phyloP scores from a whole-genome alignment of 2,329 filamentous ascomycete species.

The Blastomyces silverae region DNA sequence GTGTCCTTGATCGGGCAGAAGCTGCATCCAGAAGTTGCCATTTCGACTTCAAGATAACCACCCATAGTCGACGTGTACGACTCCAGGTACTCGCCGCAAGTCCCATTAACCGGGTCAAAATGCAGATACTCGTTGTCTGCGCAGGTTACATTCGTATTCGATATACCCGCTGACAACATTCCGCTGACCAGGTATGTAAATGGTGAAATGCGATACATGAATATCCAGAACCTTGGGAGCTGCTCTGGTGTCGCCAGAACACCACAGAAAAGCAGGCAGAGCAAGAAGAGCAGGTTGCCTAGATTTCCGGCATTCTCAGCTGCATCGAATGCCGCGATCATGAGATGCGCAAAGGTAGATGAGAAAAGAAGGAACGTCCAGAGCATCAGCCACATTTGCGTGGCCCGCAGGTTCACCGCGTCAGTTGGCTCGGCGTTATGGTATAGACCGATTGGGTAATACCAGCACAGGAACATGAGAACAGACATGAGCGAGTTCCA shows the following conservation, averaged over 20 bases:
- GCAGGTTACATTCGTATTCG: constrained; percentile 27
- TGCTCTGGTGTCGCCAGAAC: constrained; percentile 46
- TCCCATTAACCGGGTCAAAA: constrained; percentile 50
- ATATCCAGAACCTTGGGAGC: constrained; percentile 67
- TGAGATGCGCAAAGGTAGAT: constrained; percentile 64
- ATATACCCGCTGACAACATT: constrained; percentile 32
- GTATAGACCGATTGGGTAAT: constrained; percentile 54
- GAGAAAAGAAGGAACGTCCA: constrained; percentile 63
- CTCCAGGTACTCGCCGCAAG: constrained; percentile 50
- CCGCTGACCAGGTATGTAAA: constrained; percentile 54
- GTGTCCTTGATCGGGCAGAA: constrained; percentile 46
- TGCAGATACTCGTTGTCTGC: constrained; percentile 31
- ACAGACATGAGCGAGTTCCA: constrained; percentile 54
- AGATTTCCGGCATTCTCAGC: constrained; percentile 60
- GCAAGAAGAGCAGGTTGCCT: constrained; percentile 52
- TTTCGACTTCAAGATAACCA: constrained; percentile 29
- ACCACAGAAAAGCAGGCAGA: constrained; percentile 56
- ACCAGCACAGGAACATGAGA: constrained; percentile 58
- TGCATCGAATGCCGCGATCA: constrained; percentile 61
- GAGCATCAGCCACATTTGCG: constrained; percentile 57
- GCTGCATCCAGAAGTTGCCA: constrained; percentile 41
- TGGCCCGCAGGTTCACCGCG: constrained; percentile 49
- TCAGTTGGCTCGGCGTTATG: constrained; percentile 37
- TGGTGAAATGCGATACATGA: constrained; percentile 63
- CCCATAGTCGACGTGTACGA: constrained; percentile 33